Evolutionary conservation across 169 alveolate genomes (phyloP), one percentile per base, ranked within the genome.

Genomic region (Cardiosporidium cionae): DNA sequence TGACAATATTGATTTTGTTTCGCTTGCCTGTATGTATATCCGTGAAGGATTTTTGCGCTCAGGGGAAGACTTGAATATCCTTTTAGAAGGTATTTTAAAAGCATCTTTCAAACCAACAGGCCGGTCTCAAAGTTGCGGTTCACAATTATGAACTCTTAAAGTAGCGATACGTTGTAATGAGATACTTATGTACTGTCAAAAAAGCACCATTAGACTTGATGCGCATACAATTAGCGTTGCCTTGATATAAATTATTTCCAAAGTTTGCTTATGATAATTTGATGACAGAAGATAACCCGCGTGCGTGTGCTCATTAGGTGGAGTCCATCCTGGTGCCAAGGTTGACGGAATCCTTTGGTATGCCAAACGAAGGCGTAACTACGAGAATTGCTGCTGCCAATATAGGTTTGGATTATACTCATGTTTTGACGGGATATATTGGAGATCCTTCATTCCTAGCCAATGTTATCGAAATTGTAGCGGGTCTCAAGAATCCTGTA

Each of bases 1-100:
- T 36, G 84, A 76, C 66, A 80, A 77, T 58, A 75, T 84, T 54
- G 76, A 84, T 71, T 68, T 84, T 9, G 82, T 79, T 27, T 85
- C 79, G 75, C 78, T 84, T 52, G 74, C 76, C 53, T 54, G 44
- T 25, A 27, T 36, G 63, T 79, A 65, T 33, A 36, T 68, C 36
- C 86, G 76, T 72, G 74, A 80, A 34, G 89, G 89, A 0, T 73
- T 80, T n/a, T 34, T 54, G n/a, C 71, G 79, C 0, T 32, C 68
- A n/a, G 82, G 79, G 27, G 68, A 62, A 34, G 82, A 79, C 22
- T 77, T 83, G 32, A 7, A 53, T 58, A 52, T 35, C 16, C 44
- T 83, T 33, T 67, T 79, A 5, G 67, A 76, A 31, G 81, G 82
- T 16, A n/a, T 81, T 34, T 25, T 32, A 32, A 32, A 16, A 0